phyloP scores from a whole-genome alignment of 2,329 filamentous ascomycete genomes.

The Colletotrichum australisinense region DNA sequence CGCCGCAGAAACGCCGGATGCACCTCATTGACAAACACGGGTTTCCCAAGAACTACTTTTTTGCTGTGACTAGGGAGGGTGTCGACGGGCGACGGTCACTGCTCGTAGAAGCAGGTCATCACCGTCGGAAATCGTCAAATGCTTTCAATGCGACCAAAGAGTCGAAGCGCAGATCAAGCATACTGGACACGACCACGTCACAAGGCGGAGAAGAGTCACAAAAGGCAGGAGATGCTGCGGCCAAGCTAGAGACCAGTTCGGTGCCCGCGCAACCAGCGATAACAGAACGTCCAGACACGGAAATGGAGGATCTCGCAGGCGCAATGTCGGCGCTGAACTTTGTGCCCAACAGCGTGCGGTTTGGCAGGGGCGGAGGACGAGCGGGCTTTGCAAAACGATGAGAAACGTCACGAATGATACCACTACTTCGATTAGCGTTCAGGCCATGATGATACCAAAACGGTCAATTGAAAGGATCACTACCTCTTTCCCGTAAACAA shows the following conservation, averaged over 20 bases:
- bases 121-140: conserved; percentile 60
- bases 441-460: conserved; percentile 44
- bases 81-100: conserved; percentile 87
- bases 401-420: conserved; percentile 29
- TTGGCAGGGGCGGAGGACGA: conserved; percentile 68
- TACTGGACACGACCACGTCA: conserved; percentile 39
- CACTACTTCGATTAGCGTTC: conserved; percentile 37
- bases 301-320: conserved; percentile 72
- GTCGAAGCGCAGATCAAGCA: conserved; percentile 46
- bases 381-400: conserved; percentile 62
- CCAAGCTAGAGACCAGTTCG: conserved; percentile 26
- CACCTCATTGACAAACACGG: conserved; percentile 96
- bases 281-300: conserved; percentile 52
- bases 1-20: conserved; percentile 83
- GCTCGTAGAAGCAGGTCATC: conserved; percentile 68
- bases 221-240: background rate
- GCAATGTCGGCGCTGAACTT: conserved; percentile 81
- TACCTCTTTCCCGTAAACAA: conserved; percentile 47
- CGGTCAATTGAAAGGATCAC: conserved; percentile 48
- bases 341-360: conserved; percentile 74
- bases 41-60: conserved; percentile 91
- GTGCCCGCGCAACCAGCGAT: background rate
- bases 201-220: conserved; percentile 10
- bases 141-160: conserved; percentile 46
- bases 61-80: conserved; percentile 87